Base-by-base conservation (phyloP, 352 stramenopile genomes). In the Pythium folliculosum region DNA sequence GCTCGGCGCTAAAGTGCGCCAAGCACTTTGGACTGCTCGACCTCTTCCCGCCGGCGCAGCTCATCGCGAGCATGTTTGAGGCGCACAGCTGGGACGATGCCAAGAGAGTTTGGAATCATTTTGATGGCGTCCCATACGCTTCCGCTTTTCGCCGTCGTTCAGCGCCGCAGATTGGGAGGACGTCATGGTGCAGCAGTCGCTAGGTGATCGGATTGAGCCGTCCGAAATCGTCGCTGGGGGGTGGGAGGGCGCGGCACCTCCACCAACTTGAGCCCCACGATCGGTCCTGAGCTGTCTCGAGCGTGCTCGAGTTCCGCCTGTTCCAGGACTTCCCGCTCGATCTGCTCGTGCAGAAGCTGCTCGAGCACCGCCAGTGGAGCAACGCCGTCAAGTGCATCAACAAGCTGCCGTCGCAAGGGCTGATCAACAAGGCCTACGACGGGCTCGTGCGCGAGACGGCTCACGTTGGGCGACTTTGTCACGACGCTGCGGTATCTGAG, bases 341-440 rank as follows among this genome's bases (percentile, higher is more conserved):
- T 55, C 59, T 74, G 16, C 72, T 95, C 6, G 80, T 88, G 2
- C 64, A 80, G 10, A 81, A 83, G 65, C 82, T 95, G 71, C 73
- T 95, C 19, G 69, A 88, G 51, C 70, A 90, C 37, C 70, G 78
- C 4, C 86, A 94, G 60, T 95, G 85, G 88, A 63, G 71, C 10
- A 69, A 84, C 27, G 86, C 83, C 0, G 66, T 90, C 53, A 95
- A 95, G 66, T 93, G 80, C 60, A 91, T 95, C 62, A 88, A 86
- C 72, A 90, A 91, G 54, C 21, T 91, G 14, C 52, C 71, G n/a
- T 62, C 73, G 4, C 87, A 77, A 38, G 76, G 84, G 13, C 47
- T 70, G 21, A 75, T 81, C 25, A 82, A 84, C 48, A 78, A 81
- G 37, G 73, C 58, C 32, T 66, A 68, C 1, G 73, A 89, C 35